Conservation (phyloP, 306 rosid genomes). For the Carpinus fangiana region DNA sequence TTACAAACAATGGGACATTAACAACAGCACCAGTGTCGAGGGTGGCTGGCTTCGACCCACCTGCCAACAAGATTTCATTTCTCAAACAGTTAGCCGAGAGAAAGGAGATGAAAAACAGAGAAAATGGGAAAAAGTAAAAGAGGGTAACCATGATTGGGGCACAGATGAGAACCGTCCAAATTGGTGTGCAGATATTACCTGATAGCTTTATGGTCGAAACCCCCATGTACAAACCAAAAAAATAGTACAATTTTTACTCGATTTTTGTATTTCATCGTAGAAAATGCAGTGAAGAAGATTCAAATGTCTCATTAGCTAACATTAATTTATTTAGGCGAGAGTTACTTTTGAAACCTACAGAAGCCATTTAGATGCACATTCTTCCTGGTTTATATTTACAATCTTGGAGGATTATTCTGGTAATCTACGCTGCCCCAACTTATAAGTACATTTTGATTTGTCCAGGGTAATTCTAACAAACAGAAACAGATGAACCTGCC, state of each 20-base stretch:
- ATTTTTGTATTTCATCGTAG: background rate
- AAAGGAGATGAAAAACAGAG: background rate
- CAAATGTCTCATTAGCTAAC: background rate
- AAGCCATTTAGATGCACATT: background rate
- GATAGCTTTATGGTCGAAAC: background rate
- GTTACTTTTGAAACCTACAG: background rate
- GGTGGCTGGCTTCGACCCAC: conserved; percentile 93
- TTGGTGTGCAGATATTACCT: background rate
- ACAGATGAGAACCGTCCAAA: background rate
- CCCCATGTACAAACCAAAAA: background rate
- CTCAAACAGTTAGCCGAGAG: conserved; percentile 1
- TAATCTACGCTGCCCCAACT: background rate
- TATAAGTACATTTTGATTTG: background rate
- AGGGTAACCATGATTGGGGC: background rate
- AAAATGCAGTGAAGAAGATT: background rate
- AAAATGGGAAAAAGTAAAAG: background rate
- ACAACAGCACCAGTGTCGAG: conserved; percentile 88
- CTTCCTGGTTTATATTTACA: background rate
- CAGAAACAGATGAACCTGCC: background rate
- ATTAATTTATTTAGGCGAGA: background rate
- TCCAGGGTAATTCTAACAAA: background rate
- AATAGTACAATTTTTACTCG: background rate
- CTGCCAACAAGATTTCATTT: conserved; percentile 46
- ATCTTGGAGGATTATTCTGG: background rate
- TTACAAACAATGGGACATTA: conserved; percentile 80